Base-by-base conservation (phyloP, 352 stramenopile species). In the Thraustotheca clavata region DNA sequence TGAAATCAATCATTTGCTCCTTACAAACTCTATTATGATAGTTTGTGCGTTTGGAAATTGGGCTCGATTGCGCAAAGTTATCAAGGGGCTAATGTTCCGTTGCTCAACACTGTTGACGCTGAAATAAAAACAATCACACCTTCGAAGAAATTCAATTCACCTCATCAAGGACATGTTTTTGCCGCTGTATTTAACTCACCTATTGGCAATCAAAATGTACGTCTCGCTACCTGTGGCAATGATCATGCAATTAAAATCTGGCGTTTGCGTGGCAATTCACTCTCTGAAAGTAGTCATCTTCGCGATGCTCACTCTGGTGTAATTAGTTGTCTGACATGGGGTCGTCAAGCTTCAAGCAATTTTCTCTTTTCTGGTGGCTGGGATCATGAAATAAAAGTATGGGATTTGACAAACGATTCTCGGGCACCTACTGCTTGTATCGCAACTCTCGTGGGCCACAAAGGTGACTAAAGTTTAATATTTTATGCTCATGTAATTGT, bases 301-400 rank as follows among this genome's bases (percentile, higher is more conserved):
- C 60, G 26, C 48, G 60, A 68, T 22, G 60, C 60, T 8, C 60
- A 68, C 27, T 6, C 33, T 7, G 54, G 48, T 43, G 60, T 61
- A 35, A 46, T 68, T 14, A 62, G 34, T 31, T 49, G 48, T 36
- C 16, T 68, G 7, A 27, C 60, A n/a, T 68, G 60, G 60, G 60
- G 60, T 12, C 32, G 47, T 5, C 16, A 39, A 8, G 32, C 47
- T n/a, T 68, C 60, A 20, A 46, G 35, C 48, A 22, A 62, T 32
- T 32, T 68, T 9, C 60, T 68, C 47, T 68, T 68, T 39, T 68
- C 60, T 16, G 60, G 60, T 12, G 52, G 60, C 24, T 68, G 60
- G 60, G 60, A 68, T 43, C 16, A 60, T n/a, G 62, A 27, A 14
- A 27, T 68, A 40, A 68, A 68, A 27, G 60, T 68, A 0, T 68